These are phyloP conservation scores for Monilinia laxa DNA, from an alignment of 2,329 filamentous ascomycete genomes.

Conservation along the genomic window DNA sequence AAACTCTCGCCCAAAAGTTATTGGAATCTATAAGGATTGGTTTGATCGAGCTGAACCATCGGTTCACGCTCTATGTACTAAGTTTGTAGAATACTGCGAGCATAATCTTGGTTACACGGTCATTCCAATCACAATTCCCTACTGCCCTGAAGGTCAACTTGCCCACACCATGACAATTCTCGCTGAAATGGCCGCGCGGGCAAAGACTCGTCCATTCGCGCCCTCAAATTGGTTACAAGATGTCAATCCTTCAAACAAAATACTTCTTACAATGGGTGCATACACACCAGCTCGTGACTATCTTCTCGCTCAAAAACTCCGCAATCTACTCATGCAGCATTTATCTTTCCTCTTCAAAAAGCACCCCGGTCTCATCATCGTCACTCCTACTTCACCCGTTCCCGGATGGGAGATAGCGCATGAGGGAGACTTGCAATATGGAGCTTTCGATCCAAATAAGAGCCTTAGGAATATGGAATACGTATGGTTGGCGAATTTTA, in stretches of 20 bases:
- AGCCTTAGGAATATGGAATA: constrained; percentile 81
- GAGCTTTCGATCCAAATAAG: constrained; percentile 70
- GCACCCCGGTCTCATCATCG: constrained; percentile 73
- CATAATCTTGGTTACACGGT: constrained; percentile 51
- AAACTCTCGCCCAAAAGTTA: constrained; percentile 49
- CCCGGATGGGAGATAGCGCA: constrained; percentile 66
- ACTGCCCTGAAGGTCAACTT: constrained; percentile 67
- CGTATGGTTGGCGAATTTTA: constrained; percentile 81
- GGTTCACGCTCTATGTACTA: constrained; percentile 62
- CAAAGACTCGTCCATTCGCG: constrained; percentile 27
- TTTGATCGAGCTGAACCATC: constrained; percentile 64
- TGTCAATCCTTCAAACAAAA: constrained; percentile 65
- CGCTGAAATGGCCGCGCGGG: constrained; percentile 59
- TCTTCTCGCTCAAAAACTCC: constrained; percentile 69
- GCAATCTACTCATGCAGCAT: constrained; percentile 76
- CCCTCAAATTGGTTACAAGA: constrained; percentile 49
- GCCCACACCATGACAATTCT: constrained; percentile 79
- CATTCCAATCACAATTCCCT: constrained; percentile 63
- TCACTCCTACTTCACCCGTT: constrained; percentile 75
- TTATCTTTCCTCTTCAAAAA: constrained; percentile 67
- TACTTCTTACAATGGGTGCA: constrained; percentile 64
- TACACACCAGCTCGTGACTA: constrained; percentile 69
- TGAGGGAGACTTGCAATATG: constrained; percentile 60
- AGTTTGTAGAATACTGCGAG: constrained; percentile 58
- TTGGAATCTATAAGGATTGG: constrained; percentile 71